phyloP scores from a whole-genome alignment of 2,329 filamentous ascomycete genomes.

The Fusarium sp. region DNA sequence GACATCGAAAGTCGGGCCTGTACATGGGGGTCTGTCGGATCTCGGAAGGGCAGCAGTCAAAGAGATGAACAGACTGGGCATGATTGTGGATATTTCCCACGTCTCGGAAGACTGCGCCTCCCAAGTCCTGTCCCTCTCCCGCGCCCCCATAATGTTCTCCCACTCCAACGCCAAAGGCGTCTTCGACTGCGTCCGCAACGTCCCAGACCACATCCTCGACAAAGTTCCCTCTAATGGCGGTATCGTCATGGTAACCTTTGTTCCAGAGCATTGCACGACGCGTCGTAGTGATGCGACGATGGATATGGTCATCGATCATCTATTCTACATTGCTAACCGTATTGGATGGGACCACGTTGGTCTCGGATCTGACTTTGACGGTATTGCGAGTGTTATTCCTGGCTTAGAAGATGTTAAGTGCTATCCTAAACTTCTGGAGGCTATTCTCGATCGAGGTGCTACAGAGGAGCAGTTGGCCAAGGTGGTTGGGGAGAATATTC shows the following conservation, averaged over 20 bases:
- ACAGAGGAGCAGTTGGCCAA: background rate
- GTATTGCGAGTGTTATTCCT: background rate
- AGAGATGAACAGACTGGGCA: constrained; percentile 18
- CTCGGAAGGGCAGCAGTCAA: constrained; percentile 1
- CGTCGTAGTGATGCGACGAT: background rate
- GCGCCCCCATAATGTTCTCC: constrained; percentile 6
- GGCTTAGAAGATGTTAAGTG: background rate
- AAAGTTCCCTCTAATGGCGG: background rate
- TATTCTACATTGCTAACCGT: background rate
- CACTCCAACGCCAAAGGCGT: constrained; percentile 9
- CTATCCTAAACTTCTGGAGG: background rate
- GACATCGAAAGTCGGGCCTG: background rate
- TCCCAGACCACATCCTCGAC: background rate
- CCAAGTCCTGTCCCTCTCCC: background rate
- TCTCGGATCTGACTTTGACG: constrained; percentile 5
- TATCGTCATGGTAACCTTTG: background rate
- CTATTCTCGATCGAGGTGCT: constrained; percentile 4
- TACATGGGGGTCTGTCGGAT: background rate
- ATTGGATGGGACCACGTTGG: constrained; percentile 8
- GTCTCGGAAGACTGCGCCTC: background rate
- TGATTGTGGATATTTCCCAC: constrained; percentile 13
- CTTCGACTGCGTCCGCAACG: background rate
- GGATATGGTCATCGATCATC: constrained; percentile 7
- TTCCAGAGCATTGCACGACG: background rate
- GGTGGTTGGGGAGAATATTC: background rate